A percentile compares a stretch with the other conserved stretches of the same genome.
phyloP scores from a whole-genome alignment of 345 rosid species.

The Aurinia saxatilis region DNA sequence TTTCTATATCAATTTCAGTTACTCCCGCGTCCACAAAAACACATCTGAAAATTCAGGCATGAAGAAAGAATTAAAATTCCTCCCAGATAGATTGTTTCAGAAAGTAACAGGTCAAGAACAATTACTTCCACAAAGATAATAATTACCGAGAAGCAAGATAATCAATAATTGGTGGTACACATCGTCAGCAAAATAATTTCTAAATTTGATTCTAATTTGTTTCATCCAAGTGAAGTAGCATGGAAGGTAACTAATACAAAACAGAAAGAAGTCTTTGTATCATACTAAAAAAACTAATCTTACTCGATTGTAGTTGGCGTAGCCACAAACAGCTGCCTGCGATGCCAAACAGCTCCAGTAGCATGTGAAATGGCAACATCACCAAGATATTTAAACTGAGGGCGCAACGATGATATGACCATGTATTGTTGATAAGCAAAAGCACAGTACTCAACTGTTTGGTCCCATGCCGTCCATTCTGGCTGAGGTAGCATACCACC shows the following conservation, averaged over 20 bases:
- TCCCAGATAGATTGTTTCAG: not conserved
- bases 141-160: not conserved
- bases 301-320: slow-evolving; percentile 99
- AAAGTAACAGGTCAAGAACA: slow-evolving; percentile 4
- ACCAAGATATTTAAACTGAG: slow-evolving; percentile 93
- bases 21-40: slow-evolving; percentile 98
- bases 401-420: slow-evolving; percentile 89
- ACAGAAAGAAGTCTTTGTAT: not conserved
- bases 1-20: slow-evolving; percentile 82
- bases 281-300: slow-evolving; percentile 24
- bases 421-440: slow-evolving; percentile 88
- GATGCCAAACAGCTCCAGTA: slow-evolving; percentile 98
- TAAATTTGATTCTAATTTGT: not conserved
- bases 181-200: not conserved
- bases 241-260: not conserved
- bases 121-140: not conserved
- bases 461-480: slow-evolving; percentile 99
- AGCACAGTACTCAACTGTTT: slow-evolving; percentile 97
- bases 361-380: slow-evolving; percentile 93
- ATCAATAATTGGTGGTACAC: not conserved
- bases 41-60: slow-evolving; percentile 51
- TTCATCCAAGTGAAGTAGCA: slow-evolving; percentile 8
- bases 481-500: slow-evolving; percentile 98
- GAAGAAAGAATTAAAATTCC: slow-evolving; percentile 12
- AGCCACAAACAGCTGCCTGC: slow-evolving; percentile 92